Conservation (phyloP, 495 filamentous ascomycete species). For the Penicillium cosmopolitanum region DNA sequence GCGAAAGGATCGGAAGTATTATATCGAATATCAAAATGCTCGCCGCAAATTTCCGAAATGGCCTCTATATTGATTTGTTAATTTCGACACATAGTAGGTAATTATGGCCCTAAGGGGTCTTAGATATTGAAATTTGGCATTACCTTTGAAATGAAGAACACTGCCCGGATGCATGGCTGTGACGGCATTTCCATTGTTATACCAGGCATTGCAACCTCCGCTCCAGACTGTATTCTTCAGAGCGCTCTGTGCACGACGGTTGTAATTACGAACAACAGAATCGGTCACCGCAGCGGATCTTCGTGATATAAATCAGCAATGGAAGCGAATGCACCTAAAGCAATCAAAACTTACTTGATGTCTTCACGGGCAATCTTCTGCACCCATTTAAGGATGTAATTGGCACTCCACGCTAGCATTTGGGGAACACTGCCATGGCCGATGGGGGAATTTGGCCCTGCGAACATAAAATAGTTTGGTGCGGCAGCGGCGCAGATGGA, state of each 20-base stretch:
- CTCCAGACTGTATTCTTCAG: slow-evolving; percentile 9
- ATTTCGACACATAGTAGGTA: not conserved
- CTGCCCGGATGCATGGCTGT: slow-evolving; percentile 7
- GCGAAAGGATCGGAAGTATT: not conserved
- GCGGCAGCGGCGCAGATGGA: slow-evolving; percentile 25
- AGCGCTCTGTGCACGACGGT: slow-evolving; percentile 3
- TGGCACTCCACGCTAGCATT: slow-evolving; percentile 7
- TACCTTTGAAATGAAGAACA: slow-evolving; percentile 4
- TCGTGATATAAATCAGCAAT: slow-evolving; percentile 37
- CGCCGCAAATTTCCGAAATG: not conserved
- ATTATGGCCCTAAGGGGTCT: not conserved
- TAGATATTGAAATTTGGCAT: too few species aligned
- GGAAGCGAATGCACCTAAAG: too few species aligned
- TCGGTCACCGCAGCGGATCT: slow-evolving; percentile 21
- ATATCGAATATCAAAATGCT: slow-evolving; percentile 2
- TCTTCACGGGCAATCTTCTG: slow-evolving; percentile 48
- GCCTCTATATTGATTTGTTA: not conserved
- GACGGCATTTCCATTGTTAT: slow-evolving; percentile 10
- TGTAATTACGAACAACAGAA: slow-evolving; percentile 1
- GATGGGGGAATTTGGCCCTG: slow-evolving; percentile 41
- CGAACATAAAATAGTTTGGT: slow-evolving; percentile 43
- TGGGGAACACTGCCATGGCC: slow-evolving; percentile 25
- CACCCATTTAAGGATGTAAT: slow-evolving; percentile 55
- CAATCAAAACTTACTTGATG: slow-evolving; percentile 11
- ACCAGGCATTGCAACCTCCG: slow-evolving; percentile 8